Base-by-base conservation (phyloP, 495 filamentous ascomycete species). In the Penicillium maclennaniae region DNA sequence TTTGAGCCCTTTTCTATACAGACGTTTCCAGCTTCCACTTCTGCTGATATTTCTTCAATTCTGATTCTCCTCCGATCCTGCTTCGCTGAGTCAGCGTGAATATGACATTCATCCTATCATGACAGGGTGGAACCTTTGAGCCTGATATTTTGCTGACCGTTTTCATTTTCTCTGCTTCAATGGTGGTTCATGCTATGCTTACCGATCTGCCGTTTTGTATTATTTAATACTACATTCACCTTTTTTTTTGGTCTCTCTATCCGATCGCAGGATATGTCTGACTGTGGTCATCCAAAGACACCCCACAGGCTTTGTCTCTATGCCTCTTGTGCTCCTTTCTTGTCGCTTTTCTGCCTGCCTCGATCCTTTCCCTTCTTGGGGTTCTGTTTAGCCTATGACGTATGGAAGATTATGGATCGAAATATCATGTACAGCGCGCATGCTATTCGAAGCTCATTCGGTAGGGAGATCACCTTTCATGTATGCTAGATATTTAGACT, bases 371-470 rank as follows among this genome's bases (percentile, higher is more conserved):
- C 25, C 46, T 17, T 12, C 16, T 31, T 23, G 20, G 7, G 6
- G 2, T 23, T 5, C 23, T 23, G 23, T 23, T 23, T 27, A 37
- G 23, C 10, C 42, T 55, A 45, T 55, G 39, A 31, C 25, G 46
- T 34, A 39, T 55, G 53, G 49, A 55, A 43, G 40, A 55, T 45
- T 55, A 55, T 49, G 46, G 34, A 55, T 15, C 26, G 25, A 49
- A 45, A 45, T 46, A 37, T 58, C 54, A 58, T 58, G 46, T 49
- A 49, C 55, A 54, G 55, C 42, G 45, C 39, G 37, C n/a, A 53
- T 34, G 31, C 31, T 34, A 14, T 14, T 1, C 10, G 2, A 12
- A 12, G 10, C 10, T 31, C 27, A 7, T 31, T 31, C 31, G 15
- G 9, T 14, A 12, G 14, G 31, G 14, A 34, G 14, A 14, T 12